Evolutionary conservation across 495 filamentous ascomycete species (phyloP).

Genomic region (Aspergillus affinis): DNA sequence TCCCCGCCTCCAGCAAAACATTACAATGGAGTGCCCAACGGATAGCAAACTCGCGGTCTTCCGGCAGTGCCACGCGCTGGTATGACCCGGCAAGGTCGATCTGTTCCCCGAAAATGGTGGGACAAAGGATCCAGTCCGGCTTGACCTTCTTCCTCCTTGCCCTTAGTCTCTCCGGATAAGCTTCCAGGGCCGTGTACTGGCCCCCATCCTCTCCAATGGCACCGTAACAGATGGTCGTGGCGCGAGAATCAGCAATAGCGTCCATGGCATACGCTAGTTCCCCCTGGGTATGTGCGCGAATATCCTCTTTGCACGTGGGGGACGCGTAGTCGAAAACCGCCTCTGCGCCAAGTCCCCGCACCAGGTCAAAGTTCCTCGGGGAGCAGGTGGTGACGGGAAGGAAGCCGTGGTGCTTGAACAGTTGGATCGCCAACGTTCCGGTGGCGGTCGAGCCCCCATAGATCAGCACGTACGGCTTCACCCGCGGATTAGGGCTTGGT

Average conservation of each 20-base stretch:
- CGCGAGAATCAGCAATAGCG: constrained; percentile 35
- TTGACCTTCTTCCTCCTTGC: constrained; percentile 25
- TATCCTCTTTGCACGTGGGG: constrained; percentile 41
- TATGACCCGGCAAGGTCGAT: constrained; percentile 26
- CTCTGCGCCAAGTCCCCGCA: constrained; percentile 50
- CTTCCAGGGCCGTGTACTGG: constrained; percentile 38
- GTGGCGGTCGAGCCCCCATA: constrained; percentile 48
- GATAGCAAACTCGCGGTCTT: constrained; percentile 16
- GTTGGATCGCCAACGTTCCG: constrained; percentile 45
- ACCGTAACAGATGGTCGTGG: constrained; percentile 38
- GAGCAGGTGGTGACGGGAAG: constrained; percentile 56
- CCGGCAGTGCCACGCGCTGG: constrained; percentile 19
- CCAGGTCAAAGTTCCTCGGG: constrained; percentile 53
- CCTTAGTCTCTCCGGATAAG: constrained; percentile 27
- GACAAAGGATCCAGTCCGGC: constrained; percentile 29
- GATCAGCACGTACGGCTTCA: constrained; percentile 32
- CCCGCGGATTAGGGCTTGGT: neutral
- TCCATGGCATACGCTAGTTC: constrained; percentile 41
- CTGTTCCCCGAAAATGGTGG: constrained; percentile 27
- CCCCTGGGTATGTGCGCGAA: constrained; percentile 37
- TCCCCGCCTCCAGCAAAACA: constrained; percentile 23
- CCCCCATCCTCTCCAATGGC: constrained; percentile 45
- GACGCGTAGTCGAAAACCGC: constrained; percentile 56
- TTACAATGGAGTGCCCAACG: constrained; percentile 17
- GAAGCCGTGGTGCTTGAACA: constrained; percentile 40